Base-by-base conservation (phyloP, 768 basidiomycete species). In the Tulasnella sp. region DNA sequence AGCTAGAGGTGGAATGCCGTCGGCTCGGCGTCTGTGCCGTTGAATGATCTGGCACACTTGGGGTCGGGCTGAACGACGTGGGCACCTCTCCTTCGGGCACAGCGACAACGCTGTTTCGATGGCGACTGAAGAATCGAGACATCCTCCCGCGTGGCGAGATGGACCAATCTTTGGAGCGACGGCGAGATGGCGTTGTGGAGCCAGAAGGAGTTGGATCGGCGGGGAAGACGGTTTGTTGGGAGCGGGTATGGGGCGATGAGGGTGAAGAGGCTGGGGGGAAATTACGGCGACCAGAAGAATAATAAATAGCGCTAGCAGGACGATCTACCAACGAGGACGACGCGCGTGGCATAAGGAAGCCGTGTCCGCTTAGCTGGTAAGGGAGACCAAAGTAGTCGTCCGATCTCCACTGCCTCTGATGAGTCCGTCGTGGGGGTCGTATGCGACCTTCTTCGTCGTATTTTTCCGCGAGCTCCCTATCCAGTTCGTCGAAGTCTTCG, bases 381-480 rank as follows among this genome's bases (percentile, higher is more conserved):
- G 73, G 39, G 29, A 74, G 26, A 44, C n/a, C 48, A 23, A 15
- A 42, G n/a, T 26, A 51, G 29, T 57, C 74, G 20, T 75, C 48
- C 55, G 74, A 75, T 51, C 37, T 75, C 74, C 74, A 75, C 74
- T 67, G 44, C 16, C 74, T 29, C 35, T 51, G 18, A 40, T 75
- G 74, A 9, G 74, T 75, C 57, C 74, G 74, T 61, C n/a, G 46
- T 37, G 74, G 74, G 20, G 42, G 42, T 11, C 73, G 73, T 9
- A 20, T 74, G 23, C 55, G 46, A 29, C 74, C 74, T 29, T 75
- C 16, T 10, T 75, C 74, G 39, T 75, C 74, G 26, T 57, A 75
- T 37, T 75, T 23, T 23, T n/a, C 57, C n/a, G 57, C 57, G 57
- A 61, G 57, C 57, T 61, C 23, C 57, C 23, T 23, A 61, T 61